phyloP scores from a whole-genome alignment of 495 filamentous ascomycete species.

The Tricharina praecox region DNA sequence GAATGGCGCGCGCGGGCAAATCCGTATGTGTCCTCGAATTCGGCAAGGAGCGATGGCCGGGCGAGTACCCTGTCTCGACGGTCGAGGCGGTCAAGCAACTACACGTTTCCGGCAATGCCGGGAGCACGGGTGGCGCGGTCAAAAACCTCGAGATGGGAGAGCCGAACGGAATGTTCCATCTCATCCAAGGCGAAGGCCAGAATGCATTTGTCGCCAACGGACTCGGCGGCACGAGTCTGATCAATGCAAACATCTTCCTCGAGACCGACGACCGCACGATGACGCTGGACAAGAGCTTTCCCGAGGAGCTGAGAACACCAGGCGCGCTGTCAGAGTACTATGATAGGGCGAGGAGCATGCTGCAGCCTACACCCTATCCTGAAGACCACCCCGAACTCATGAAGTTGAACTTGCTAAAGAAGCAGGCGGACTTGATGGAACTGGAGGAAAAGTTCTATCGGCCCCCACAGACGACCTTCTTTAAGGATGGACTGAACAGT shows the following conservation, averaged over 20 bases:
- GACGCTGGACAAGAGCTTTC: constrained; percentile 38
- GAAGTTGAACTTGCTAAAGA: constrained; percentile 41
- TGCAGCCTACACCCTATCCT: constrained; percentile 45
- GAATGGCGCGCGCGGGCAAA: constrained; percentile 45
- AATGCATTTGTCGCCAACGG: constrained; percentile 50
- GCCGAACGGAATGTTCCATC: constrained; percentile 45
- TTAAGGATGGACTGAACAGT: constrained; percentile 41
- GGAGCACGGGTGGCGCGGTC: constrained; percentile 16
- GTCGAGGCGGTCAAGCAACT: constrained; percentile 34
- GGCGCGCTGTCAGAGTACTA: constrained; percentile 27
- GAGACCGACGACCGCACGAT: constrained; percentile 40
- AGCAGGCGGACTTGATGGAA: constrained; percentile 37
- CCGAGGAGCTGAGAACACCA: constrained; percentile 33
- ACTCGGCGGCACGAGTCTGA: constrained; percentile 46
- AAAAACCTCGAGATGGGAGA: constrained; percentile 33
- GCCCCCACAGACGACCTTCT: constrained; percentile 45
- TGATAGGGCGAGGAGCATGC: constrained; percentile 36
- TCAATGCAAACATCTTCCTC: constrained; percentile 53
- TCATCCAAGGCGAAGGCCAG: constrained; percentile 47
- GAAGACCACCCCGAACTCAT: constrained; percentile 36
- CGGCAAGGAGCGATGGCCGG: constrained; percentile 47
- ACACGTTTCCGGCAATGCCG: constrained; percentile 41
- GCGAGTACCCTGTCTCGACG: constrained; percentile 40
- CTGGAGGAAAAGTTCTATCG: constrained; percentile 37
- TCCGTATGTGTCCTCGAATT: constrained; percentile 46